Evolutionary conservation across 176 grass and related monocot genomes (phyloP), one percentile per base, ranked within the genome.

Genomic region (Phoenix roebelenii): DNA sequence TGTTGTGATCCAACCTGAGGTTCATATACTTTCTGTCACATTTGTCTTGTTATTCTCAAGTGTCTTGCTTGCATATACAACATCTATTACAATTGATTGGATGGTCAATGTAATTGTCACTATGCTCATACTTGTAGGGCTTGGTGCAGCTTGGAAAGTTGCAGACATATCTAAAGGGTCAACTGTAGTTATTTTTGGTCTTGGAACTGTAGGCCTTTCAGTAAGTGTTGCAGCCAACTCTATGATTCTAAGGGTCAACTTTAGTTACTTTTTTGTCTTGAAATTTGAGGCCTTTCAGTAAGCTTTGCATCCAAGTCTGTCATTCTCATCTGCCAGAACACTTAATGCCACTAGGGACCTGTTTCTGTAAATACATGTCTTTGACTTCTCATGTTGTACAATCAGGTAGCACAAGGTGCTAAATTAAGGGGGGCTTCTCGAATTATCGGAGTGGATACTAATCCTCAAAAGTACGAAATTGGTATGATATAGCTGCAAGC

Each of bases 201-300:
- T 97, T 57, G 92, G 92, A 73, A 80, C 83, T 23, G 83, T 97
- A 20, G 87, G 92, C 35, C 92, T 97, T 77, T 97, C 92, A 14
- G 92, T 90, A 69, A 96, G 92, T 82, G 75, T 61, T 18, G 3
- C 20, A 19, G 52, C 16, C 5, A 16, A 53, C 39, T 49, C 14
- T 59, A 66, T 69, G 66, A 35, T 30, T 74, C 17, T 18, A 79
- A 70, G 92, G 83, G 0, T 90, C 86, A 16, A 96, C 61, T 77
- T 75, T 96, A 67, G 92, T 77, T 79, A 90, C 90, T 66, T 96
- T 96, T 96, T 85, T 83, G 92, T 69, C 86, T 96, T 56, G 92
- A 86, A 72, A 82, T 83, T 23, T 80, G 90, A 23, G 86, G 86
- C 32, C 92, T 96, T 79, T 96, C 92, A 16, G 92, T 90, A 69